These are phyloP conservation scores for Chlorella sp. DNA, from an alignment of 139 green algal genomes.

Conservation along the genomic window DNA sequence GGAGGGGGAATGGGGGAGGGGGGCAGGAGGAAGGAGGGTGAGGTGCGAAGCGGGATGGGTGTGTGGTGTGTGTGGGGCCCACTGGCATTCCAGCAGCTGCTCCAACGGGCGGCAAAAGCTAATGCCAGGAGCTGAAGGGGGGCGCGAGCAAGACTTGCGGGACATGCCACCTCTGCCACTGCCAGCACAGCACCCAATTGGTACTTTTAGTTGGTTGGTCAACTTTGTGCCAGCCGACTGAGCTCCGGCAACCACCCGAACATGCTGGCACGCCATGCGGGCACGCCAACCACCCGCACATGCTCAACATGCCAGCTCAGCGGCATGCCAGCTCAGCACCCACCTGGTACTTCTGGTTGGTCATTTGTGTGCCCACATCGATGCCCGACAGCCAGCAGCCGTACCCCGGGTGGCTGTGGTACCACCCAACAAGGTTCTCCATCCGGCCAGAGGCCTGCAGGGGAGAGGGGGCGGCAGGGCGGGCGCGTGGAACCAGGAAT, in stretches of 20 bases:
- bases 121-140: not conserved
- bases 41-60: not conserved
- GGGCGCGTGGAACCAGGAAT: not conserved
- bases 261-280: too few species aligned
- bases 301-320: too few species aligned
- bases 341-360: conserved; percentile 86
- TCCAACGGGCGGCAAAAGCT: not conserved
- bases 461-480: not conserved
- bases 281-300: too few species aligned
- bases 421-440: conserved; percentile 99
- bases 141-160: too few species aligned
- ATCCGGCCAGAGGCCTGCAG: conserved; percentile 63
- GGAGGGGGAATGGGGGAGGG: not conserved
- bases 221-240: conserved; percentile 89
- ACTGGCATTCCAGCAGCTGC: not conserved
- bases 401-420: conserved; percentile 98
- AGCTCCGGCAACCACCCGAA: too few species aligned
- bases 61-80: not conserved
- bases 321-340: not conserved
- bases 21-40: not conserved
- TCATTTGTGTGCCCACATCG: conserved; percentile 88
- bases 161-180: not conserved
- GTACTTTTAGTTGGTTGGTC: conserved; percentile 90
- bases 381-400: conserved; percentile 98
- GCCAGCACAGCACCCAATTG: conserved; percentile 40